A percentile compares a stretch with the other conserved stretches of the same genome.
These are phyloP conservation scores for Conticribra weissflogii DNA, from an alignment of 108 stramenopile species.

Conservation along the genomic window DNA sequence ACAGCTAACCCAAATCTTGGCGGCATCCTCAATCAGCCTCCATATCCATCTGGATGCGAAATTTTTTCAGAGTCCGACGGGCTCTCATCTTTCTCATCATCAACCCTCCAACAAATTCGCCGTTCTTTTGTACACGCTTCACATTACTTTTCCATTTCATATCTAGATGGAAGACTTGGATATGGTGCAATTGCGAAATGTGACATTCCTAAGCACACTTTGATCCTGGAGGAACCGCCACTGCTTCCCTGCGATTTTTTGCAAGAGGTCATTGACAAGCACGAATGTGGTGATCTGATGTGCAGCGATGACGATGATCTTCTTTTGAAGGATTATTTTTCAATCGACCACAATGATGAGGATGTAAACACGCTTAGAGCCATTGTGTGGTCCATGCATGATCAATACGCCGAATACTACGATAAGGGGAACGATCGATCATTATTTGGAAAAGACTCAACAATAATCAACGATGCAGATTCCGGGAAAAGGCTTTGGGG, in stretches of 20 bases:
- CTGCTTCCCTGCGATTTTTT: conserved; percentile 4
- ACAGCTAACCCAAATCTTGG: no score
- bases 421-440: neutral
- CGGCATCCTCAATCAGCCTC: no score
- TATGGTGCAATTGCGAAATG: conserved; percentile 1
- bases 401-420: conserved; percentile 4
- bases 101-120: neutral
- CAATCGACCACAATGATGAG: neutral
- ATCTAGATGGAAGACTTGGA: neutral
- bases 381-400: conserved; percentile 15
- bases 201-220: conserved; percentile 20
- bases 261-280: neutral
- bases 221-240: conserved; percentile 10
- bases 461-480: neutral
- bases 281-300: conserved; percentile 1
- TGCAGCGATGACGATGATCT: neutral
- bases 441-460: neutral
- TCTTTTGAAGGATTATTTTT: neutral
- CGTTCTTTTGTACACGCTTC: neutral
- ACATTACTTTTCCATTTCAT: neutral
- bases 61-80: neutral
- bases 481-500: conserved; percentile 17
- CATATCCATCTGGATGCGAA: conserved; percentile 5
- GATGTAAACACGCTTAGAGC: conserved; percentile 1
- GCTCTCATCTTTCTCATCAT: neutral